Base-by-base conservation (phyloP, 495 filamentous ascomycete species). In the Aspergillus steynii region DNA sequence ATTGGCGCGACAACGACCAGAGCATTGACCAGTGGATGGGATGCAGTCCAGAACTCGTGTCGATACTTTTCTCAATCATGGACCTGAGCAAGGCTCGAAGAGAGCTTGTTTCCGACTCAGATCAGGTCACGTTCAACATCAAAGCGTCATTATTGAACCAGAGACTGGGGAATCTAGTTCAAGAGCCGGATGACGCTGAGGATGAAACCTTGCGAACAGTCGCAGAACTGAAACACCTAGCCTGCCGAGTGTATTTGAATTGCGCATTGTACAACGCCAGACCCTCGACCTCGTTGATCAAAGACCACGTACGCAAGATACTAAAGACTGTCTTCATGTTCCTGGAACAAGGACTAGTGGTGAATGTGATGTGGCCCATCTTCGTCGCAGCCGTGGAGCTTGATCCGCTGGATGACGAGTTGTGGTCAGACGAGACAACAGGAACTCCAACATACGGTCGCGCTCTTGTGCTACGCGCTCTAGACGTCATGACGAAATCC, bases 331-430 rank as follows among this genome's bases (percentile, higher is more conserved):
- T 77, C 4, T 74, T 68, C 1, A 61, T 71, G 37, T 59, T 78
- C 14, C 68, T 80, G 7, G 66, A 72, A 15, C 65, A 64, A 14
- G 70, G 69, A 6, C 58, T 65, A 5, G 47, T 70, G 10, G 68
- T 71, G 26, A 74, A 71, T 53, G 66, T 78, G 45, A 73, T 73
- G 46, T 80, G 75, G 74, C 77, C 77, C 14, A 62, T 80, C 2
- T 80, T 80, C 57, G 77, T 80, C 50, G 77, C 76, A 3, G 76
- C 75, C 2, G 74, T 79, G 6, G 77, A 79, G 46, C 67, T 80
- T 1, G 75, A 80, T 32, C 76, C 77, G 3, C 57, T 69, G 4
- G 63, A 73, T 20, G 77, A 80, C 53, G 72, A 78, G 51, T 46
- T 77, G 4, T 77, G 71, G 68, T 63, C 58, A 1, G 67, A 68